phyloP scores from a whole-genome alignment of 1,139 yeast species.

The Sugiyamaella grinbergsii region DNA sequence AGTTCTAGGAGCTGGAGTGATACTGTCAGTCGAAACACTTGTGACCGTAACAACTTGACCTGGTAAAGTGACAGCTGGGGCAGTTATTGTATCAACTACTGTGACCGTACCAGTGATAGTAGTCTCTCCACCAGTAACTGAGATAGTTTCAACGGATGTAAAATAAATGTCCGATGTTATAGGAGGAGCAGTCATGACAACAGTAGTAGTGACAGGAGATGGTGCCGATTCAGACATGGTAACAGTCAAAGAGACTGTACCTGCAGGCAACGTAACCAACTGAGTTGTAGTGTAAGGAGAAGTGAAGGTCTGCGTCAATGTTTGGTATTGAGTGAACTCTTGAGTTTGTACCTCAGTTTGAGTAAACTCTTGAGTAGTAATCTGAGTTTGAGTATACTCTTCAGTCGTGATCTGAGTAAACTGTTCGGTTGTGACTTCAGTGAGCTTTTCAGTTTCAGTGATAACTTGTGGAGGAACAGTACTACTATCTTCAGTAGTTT shows the following conservation, averaged over 20 bases:
- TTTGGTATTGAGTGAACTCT: constrained; percentile 15
- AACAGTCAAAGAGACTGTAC: constrained; percentile 19
- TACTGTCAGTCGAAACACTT: constrained; percentile 16
- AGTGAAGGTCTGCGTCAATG: constrained; percentile 15
- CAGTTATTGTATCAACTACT: constrained; percentile 20
- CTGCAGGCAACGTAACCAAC: constrained; percentile 15
- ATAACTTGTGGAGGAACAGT: too few species aligned
- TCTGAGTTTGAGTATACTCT: constrained; percentile 2
- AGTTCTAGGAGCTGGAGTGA: constrained; percentile 23
- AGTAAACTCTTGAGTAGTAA: constrained; percentile 1
- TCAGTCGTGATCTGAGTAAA: constrained; percentile 1
- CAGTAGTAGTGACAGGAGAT: constrained; percentile 22
- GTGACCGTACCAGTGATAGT: constrained; percentile 25
- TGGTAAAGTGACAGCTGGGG: constrained; percentile 23
- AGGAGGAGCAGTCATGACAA: constrained; percentile 22
- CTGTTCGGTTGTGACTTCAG: constrained; percentile 15
- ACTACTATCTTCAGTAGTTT: constrained; percentile 1
- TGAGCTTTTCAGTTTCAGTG: not conserved
- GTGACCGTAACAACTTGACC: constrained; percentile 22
- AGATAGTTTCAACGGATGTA: constrained; percentile 17
- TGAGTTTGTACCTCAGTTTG: constrained; percentile 10
- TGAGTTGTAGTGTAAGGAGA: constrained; percentile 15
- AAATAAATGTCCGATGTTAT: constrained; percentile 14
- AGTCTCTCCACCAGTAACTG: constrained; percentile 20
- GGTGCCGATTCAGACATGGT: constrained; percentile 20